Conservation (phyloP, 352 stramenopile genomes). For the Phytophthora niederhauseri region DNA sequence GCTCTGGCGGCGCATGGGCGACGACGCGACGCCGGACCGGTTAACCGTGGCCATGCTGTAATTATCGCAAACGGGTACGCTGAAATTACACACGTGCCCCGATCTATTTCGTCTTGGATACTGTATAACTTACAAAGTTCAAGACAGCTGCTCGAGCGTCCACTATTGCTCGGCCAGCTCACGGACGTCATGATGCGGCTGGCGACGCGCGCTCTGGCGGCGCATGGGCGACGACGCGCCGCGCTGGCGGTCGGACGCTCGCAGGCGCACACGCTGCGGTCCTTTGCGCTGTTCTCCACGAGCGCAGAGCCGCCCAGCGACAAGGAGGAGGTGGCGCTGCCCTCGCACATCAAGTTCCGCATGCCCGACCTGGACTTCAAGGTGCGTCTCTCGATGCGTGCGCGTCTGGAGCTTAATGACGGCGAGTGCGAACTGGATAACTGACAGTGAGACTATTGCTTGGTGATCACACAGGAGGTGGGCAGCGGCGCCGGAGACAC, state of each 20-base stretch:
- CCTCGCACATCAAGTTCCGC: constrained; percentile 86
- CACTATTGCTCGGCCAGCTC: neutral
- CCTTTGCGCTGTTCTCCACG: constrained; percentile 17
- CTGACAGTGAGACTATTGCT: neutral
- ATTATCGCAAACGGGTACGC: neutral
- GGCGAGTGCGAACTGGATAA: neutral
- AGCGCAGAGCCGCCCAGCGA: constrained; percentile 1
- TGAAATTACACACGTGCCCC: neutral
- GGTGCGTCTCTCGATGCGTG: constrained; percentile 24
- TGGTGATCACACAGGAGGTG: constrained; percentile 49
- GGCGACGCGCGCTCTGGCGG: constrained; percentile 17
- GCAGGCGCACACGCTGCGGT: neutral
- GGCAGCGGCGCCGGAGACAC: constrained; percentile 52
- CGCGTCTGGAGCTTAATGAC: neutral
- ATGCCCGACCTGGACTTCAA: constrained; percentile 89
- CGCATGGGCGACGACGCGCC: constrained; percentile 18
- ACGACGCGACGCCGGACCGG: constrained; percentile 20
- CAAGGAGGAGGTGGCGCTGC: constrained; percentile 38
- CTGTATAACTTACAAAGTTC: neutral
- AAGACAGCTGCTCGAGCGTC: neutral
- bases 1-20: constrained; percentile 16
- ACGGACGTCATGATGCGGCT: constrained; percentile 18
- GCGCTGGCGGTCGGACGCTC: constrained; percentile 1
- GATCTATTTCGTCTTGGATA: neutral
- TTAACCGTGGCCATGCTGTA: neutral